Base-by-base conservation (phyloP, 345 rosid genomes). In the Reutealis trisperma region DNA sequence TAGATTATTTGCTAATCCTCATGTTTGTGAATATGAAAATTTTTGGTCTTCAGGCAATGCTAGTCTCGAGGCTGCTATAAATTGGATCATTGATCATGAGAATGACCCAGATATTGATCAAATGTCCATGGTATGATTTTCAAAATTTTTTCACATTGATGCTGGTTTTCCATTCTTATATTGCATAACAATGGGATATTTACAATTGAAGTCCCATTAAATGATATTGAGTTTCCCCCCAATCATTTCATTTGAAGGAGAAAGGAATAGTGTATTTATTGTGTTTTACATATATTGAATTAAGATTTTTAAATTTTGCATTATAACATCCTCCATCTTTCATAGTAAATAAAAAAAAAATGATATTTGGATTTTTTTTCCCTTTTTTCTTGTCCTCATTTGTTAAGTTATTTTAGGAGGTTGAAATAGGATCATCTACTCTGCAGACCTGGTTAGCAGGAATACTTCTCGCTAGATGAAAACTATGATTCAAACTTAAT, bases 31-130 rank as follows among this genome's bases (percentile, higher is more conserved):
- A 73, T 18, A 1, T 63, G 44, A 44, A 30, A 6, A 18, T 15
- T 27, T 80, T 30, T 49, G 5, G 70, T 57, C 49, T 51, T 10
- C 70, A 81, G 84, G 81, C 63, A 81, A 81, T 77, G 4, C 49
- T 63, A 37, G 62, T 24, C 25, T 81, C 16, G 84, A 81, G 65
- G 78, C 71, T 77, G 84, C 81, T 10, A 64, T 81, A 54, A 54
- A 81, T 69, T 81, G 84, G 84, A 77, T 81, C 59, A 32, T 81
- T 27, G 81, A 81, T 57, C 84, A 81, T 65, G 81, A 81, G 70
- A 73, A 81, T 44, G 84, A 77, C 44, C 78, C 78, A 22, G 71
- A 77, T 44, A 73, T 81, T 30, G 84, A 77, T 69, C 62, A 63
- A 27, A 55, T 73, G 68, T 72, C 84, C 25, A 15, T 77, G 81